A percentile compares a stretch with the other conserved stretches of the same genome.
These are phyloP conservation scores for Bipolaris oryzae DNA, from an alignment of 2,329 filamentous ascomycete species.

Conservation along the genomic window DNA sequence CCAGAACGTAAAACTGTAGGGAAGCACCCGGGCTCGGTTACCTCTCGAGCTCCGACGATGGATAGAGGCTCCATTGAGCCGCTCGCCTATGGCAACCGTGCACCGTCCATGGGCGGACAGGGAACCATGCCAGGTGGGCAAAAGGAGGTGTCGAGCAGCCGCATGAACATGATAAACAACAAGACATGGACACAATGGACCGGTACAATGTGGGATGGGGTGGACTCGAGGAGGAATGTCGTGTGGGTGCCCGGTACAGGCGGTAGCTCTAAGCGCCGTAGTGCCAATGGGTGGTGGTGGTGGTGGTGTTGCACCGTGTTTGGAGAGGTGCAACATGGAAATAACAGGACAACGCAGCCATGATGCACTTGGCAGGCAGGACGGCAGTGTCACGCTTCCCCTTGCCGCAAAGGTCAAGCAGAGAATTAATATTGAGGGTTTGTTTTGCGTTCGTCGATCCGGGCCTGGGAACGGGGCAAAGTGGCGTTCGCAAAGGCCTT, in stretches of 20 bases:
- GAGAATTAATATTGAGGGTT: not conserved
- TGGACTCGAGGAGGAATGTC: not conserved
- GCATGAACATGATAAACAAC: not conserved
- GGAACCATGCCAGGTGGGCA: conserved; percentile 1
- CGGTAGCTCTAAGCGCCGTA: conserved; percentile 8
- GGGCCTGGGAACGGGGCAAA: conserved; percentile 8
- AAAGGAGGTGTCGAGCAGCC: conserved; percentile 5
- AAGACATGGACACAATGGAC: not conserved
- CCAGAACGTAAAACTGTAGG: not conserved
- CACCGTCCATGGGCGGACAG: not conserved
- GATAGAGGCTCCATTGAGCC: not conserved
- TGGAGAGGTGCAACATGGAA: conserved; percentile 5
- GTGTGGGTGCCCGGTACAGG: not conserved
- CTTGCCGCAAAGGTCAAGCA: not conserved
- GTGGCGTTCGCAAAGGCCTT: conserved; percentile 6
- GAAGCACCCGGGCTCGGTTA: not conserved
- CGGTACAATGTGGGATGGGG: not conserved
- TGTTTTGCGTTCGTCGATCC: conserved; percentile 8
- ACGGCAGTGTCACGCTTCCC: not conserved
- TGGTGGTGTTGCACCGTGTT: conserved; percentile 9
- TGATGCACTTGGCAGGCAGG: not conserved
- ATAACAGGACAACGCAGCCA: conserved; percentile 2
- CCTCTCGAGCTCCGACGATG: not conserved
- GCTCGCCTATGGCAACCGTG: not conserved
- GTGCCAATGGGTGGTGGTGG: conserved; percentile 6